Base-by-base conservation (phyloP, 495 filamentous ascomycete species). In the Letharia lupina region DNA sequence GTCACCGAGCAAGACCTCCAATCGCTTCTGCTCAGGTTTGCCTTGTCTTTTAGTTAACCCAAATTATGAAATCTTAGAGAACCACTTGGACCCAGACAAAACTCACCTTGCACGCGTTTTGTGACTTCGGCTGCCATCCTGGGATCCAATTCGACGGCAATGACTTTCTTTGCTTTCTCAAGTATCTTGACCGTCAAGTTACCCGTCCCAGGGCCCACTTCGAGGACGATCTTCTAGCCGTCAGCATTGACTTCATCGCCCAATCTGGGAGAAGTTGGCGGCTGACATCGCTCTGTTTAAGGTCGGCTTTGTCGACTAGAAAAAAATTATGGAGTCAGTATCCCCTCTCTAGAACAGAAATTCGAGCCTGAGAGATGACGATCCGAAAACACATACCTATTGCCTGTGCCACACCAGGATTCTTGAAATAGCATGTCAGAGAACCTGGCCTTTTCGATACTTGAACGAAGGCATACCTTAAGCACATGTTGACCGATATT, bases 71-170 rank as follows among this genome's bases (percentile, higher is more conserved):
- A 1, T 28, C 48, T 52, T 11, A 42, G 40, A 13, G 8, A 20
- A 47, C 37, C 37, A n/a, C 15, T 47, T 20, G 15, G 20, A 47
- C 10, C 28, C 10, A 57, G 33, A 57, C 16, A 37, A 0, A 10
- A 37, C 39, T 1, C 15, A 57, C 54, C 54, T 57, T 57, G 54
- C 33, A 97, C 91, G 66, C 92, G 88, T 73, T 97, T 97, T 56
- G 93, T 96, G 68, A 96, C 84, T 75, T 98, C 94, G 39, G 93
- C 93, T 8, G 93, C 93, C 94, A 97, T 98, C 71, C 93, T 83
- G 56, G 93, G 93, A 75, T 97, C 93, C 77, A 96, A 83, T 79
- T 98, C 93, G 42, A 96, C 91, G 6, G 91, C 93, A 28, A 95
- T 89, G 44, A 92, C 86, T 70, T 88, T 89, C 77, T 91, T 92